phyloP scores from a whole-genome alignment of 2,329 filamentous ascomycete species.

The Scedosporium minutisporum region DNA sequence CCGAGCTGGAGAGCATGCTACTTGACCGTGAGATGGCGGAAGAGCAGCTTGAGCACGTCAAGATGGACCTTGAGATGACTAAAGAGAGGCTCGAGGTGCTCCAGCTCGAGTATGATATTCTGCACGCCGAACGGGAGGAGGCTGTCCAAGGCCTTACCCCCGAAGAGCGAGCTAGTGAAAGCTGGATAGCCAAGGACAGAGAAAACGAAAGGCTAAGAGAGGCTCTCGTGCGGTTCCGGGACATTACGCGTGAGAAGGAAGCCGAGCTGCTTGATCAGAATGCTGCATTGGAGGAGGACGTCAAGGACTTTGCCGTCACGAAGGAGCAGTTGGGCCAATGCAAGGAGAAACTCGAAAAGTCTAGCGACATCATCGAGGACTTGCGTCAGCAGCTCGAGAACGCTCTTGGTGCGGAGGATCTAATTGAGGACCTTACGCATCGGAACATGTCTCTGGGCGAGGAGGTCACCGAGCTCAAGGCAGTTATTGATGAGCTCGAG shows the following conservation, averaged over 20 bases:
- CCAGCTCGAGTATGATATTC: constrained; percentile 76
- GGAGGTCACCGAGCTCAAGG: constrained; percentile 72
- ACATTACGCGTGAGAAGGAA: constrained; percentile 80
- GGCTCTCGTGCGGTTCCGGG: constrained; percentile 72
- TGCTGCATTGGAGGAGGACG: constrained; percentile 60
- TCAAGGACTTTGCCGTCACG: constrained; percentile 55
- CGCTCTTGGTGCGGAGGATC: constrained; percentile 78
- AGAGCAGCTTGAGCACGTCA: constrained; percentile 75
- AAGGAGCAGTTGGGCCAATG: constrained; percentile 62
- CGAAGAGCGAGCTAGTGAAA: constrained; percentile 76
- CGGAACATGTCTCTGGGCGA: constrained; percentile 78
- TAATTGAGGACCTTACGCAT: constrained; percentile 86
- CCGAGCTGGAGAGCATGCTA: constrained; percentile 73
- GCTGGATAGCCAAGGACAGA: constrained; percentile 85
- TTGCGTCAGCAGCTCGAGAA: constrained; percentile 85
- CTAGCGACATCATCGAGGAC: constrained; percentile 71
- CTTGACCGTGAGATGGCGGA: constrained; percentile 95
- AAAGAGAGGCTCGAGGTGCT: constrained; percentile 73
- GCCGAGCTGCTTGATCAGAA: constrained; percentile 68
- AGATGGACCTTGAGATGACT: constrained; percentile 68
- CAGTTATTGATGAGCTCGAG: constrained; percentile 78
- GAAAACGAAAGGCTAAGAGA: constrained; percentile 82
- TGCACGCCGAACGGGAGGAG: constrained; percentile 80
- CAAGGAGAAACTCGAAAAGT: constrained; percentile 63
- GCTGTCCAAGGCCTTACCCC: constrained; percentile 75